A percentile compares a stretch with the other conserved stretches of the same genome.
These are phyloP conservation scores for Gaeumannomyces tritici DNA, from an alignment of 2,329 filamentous ascomycete species.

Conservation along the genomic window DNA sequence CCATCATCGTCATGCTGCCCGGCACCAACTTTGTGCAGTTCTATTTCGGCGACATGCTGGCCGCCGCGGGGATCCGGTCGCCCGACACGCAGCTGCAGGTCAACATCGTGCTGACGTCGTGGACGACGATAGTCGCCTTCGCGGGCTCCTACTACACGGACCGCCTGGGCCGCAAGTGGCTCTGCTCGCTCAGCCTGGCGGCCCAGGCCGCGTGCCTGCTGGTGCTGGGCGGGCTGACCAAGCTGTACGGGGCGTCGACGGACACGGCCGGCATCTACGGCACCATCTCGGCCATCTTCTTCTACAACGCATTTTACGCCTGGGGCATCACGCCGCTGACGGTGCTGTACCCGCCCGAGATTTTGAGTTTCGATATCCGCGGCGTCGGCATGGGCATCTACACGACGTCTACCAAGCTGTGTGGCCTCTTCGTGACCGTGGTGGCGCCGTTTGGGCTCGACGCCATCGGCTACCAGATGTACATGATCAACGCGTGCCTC, in stretches of 20 bases:
- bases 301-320: conserved; percentile 22
- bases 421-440: conserved; percentile 30
- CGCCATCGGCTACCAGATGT: conserved; percentile 37
- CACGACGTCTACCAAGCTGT: neutral
- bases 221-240: conserved; percentile 23
- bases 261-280: conserved; percentile 13
- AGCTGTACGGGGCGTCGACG: conserved; percentile 7
- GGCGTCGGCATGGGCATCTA: conserved; percentile 21
- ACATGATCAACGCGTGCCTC: conserved; percentile 40
- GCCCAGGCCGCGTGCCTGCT: conserved; percentile 25
- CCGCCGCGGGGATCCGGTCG: conserved; percentile 35
- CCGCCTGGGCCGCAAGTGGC: conserved; percentile 22
- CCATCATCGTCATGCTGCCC: conserved; percentile 3
- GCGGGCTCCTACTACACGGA: conserved; percentile 1
- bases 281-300: conserved; percentile 25
- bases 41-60: conserved; percentile 50
- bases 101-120: neutral
- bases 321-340: conserved; percentile 22
- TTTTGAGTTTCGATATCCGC: conserved; percentile 22
- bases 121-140: neutral
- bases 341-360: conserved; percentile 26
- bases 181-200: conserved; percentile 30
- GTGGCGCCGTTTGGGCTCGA: conserved; percentile 39
- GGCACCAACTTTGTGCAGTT: conserved; percentile 24
- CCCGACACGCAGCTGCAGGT: conserved; percentile 36